phyloP scores from a whole-genome alignment of 495 filamentous ascomycete species.

The Penicillium verhagenii region DNA sequence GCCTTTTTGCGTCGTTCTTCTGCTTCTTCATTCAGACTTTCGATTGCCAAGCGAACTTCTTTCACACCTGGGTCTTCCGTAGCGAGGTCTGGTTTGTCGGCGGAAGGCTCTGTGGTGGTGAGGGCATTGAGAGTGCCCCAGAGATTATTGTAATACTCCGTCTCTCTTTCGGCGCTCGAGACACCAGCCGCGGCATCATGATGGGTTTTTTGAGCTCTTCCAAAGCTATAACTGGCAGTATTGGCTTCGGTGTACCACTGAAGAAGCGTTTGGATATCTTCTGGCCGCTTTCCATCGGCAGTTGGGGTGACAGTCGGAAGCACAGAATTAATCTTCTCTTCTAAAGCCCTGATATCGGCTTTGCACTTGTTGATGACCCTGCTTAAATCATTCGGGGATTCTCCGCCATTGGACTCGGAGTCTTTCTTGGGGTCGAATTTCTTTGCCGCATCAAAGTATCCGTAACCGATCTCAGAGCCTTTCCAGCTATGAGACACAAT shows the following conservation, averaged over 20 bases:
- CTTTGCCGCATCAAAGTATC: constrained; percentile 25
- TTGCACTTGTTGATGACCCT: background rate
- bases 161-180: constrained; percentile 3
- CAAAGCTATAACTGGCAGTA: background rate
- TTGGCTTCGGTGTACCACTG: constrained; percentile 6
- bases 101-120: background rate
- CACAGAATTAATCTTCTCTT: background rate
- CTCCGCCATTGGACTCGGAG: background rate
- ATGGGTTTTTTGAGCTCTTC: background rate
- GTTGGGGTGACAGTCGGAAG: background rate
- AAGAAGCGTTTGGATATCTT: constrained; percentile 1
- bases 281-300: background rate
- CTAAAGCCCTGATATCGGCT: background rate
- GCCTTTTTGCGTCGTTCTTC: background rate
- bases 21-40: background rate
- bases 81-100: background rate
- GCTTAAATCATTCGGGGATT: background rate
- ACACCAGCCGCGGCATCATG: background rate
- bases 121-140: background rate
- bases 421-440: constrained; percentile 7
- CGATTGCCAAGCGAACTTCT: background rate
- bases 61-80: background rate
- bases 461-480: constrained; percentile 37
- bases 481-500: constrained; percentile 52
- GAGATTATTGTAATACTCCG: background rate